Evolutionary conservation across 2,329 filamentous ascomycete species (phyloP), one percentile per base, ranked within the genome.

Genomic region (Clarireedia sp.): DNA sequence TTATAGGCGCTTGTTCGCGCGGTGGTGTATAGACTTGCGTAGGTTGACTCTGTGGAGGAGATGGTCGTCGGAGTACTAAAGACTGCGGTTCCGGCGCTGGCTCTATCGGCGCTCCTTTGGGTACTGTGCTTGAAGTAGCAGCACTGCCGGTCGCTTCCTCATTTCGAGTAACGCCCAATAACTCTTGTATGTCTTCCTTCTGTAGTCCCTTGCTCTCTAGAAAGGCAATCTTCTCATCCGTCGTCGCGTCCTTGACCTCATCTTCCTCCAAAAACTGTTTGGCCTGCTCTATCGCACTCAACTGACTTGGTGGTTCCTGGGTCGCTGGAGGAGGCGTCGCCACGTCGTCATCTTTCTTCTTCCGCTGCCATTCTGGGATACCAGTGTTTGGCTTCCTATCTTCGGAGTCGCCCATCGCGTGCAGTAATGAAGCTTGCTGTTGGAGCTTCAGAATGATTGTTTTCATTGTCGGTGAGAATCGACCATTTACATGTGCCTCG

Each of bases 181-280:
- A 74, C 49, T 75, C 73, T 62, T 88, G 74, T 58, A 95, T 89
- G 59, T 92, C 83, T 33, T 78, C 75, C 4, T 79, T 73, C 3
- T 72, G 73, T 7, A 96, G 73, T 3, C 89, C 89, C 69, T 96
- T 96, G 50, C 81, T 81, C 65, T 84, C 78, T 1, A 96, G 73
- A 63, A 96, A 96, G 7, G 80, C 79, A 19, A 80, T 75, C 73
- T 95, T 95, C 70, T 83, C 85, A 55, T 89, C 85, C 45, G 78
- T 76, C 0, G 86, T 76, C 36, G 86, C 82, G 69, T 85, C 74
- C 57, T 79, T 82, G 56, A 96, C 87, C 19, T 78, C 76, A 7
- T 87, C 82, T 58, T 95, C 86, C 50, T 87, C 75, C 3, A 96
- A 78, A 67, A 96, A 96, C 52, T 77, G 80, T 44, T 79, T 78